Evolutionary conservation across 306 rosid genomes (phyloP).

Genomic region (Prunus davidiana): DNA sequence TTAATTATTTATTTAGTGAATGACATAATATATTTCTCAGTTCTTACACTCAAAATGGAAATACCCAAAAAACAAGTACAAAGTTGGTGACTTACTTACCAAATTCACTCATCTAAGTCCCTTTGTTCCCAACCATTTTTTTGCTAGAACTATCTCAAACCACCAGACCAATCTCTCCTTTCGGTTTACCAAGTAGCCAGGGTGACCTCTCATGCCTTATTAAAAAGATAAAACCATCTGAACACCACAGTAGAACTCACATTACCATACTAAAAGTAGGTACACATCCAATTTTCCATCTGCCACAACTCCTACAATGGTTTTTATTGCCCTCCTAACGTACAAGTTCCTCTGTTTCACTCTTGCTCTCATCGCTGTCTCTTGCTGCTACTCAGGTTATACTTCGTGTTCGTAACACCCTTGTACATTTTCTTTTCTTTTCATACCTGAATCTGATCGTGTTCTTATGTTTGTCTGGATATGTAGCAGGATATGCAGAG

Average conservation of each 20-base stretch:
- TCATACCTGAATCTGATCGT: background rate
- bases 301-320: slow-evolving; percentile 30
- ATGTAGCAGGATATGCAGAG: slow-evolving; percentile 33
- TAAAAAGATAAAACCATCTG: slow-evolving; percentile 5
- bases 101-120: slow-evolving; percentile 26
- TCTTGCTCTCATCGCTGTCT: slow-evolving; percentile 17
- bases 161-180: slow-evolving; percentile 30
- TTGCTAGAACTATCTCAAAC: slow-evolving; percentile 14
- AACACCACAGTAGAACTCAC: background rate
- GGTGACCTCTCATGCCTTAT: slow-evolving; percentile 30
- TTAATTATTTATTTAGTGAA: background rate
- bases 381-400: slow-evolving; percentile 43
- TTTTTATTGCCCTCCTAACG: slow-evolving; percentile 12
- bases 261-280: background rate
- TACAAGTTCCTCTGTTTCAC: slow-evolving; percentile 17
- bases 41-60: background rate
- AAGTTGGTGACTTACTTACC: slow-evolving; percentile 41
- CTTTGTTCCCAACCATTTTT: slow-evolving; percentile 19
- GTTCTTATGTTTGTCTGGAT: background rate
- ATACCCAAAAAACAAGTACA: slow-evolving; percentile 17
- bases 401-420: background rate
- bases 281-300: background rate
- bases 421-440: background rate
- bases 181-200: slow-evolving; percentile 23
- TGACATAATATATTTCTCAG: background rate